phyloP scores from a whole-genome alignment of 257 asterid species.

The Ligustrum vulgare region DNA sequence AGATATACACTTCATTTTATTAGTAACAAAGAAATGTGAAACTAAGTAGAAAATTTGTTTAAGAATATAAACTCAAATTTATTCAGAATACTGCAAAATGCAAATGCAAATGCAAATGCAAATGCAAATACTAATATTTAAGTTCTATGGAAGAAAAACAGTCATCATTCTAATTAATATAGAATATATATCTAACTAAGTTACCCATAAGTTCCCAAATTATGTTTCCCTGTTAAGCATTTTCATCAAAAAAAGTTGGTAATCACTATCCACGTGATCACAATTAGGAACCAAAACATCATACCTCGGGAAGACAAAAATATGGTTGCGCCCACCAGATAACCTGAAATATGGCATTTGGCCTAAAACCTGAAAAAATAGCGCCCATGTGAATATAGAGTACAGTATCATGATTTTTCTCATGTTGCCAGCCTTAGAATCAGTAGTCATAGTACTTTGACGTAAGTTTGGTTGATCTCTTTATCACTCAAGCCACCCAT shows the following conservation, averaged over 20 bases:
- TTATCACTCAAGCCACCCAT: slow-evolving; percentile 89
- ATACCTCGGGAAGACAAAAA: slow-evolving; percentile 94
- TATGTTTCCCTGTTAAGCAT: slow-evolving; percentile 3
- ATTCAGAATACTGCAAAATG: background rate
- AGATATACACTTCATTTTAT: background rate
- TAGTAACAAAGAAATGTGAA: background rate
- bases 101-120: too few relatives aligned
- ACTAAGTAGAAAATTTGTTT: background rate
- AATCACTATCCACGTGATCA: slow-evolving; percentile 6
- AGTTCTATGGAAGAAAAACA: background rate
- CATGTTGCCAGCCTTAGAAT: slow-evolving; percentile 10
- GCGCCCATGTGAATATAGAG: slow-evolving; percentile 23
- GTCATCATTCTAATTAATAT: background rate
- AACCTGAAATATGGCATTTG: slow-evolving; percentile 97
- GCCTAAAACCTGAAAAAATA: slow-evolving; percentile 82
- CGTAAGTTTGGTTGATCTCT: slow-evolving; percentile 87
- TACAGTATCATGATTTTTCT: slow-evolving; percentile 16
- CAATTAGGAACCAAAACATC: slow-evolving; percentile 14
- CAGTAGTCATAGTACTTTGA: slow-evolving; percentile 51
- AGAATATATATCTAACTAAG: background rate
- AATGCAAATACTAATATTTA: slow-evolving; percentile 1
- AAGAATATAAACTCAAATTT: background rate
- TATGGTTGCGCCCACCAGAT: slow-evolving; percentile 89
- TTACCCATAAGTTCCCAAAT: background rate
- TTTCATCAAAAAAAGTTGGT: background rate